Evolutionary conservation across 1,284 basidiomycete species (phyloP), one percentile per base, ranked within the genome.

Genomic region (Irpex lacteus): DNA sequence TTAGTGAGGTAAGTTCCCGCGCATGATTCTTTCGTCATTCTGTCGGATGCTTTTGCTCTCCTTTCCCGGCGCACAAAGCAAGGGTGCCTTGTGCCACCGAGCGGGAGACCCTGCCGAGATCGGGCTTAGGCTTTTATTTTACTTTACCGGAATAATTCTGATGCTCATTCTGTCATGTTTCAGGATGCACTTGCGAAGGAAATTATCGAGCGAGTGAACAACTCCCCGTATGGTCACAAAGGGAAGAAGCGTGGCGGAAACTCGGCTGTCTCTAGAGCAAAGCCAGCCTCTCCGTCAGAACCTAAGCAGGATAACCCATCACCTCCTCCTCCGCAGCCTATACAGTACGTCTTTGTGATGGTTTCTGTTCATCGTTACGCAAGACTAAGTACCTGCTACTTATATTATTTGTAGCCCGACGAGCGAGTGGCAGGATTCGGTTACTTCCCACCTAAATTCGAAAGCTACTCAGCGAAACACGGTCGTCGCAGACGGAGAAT

Each of bases 401-500:
- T 61, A 32, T 50, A 52, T 56, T 26, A 26, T 26, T 26, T 65
- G 19, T 66, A 91, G 90, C 67, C 90, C 91, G 6, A 90, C 90
- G 18, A 89, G 87, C 68, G 90, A 92, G 74, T 92, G 90, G 90
- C 91, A 92, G 73, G 89, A 91, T 71, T 76, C 79, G 36, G 86
- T 91, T 5, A 77, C 82, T 40, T 70, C 79, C 3, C 68, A 69
- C 13, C 65, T 75, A 55, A 73, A 75, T 66, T 56, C 67, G 32
- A 64, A 64, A 5, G 74, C 74, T 13, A 69, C 67, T 8, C 55
- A 62, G 32, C 71, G 72, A 19, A 70, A 73, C 63, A 73, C 72
- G 2, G 65, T 72, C 15, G 59, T 74, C 34, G 66, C 67, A 5
- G 66, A 65, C 11, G 69, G 69, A 26, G 63, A 70, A 59, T 67